Percentiles rank a stretch among this genome's conserved stretches.
Evolutionary conservation across 208 protist genomes (phyloP).

Genomic region (Tritrichomonas foetus): DNA sequence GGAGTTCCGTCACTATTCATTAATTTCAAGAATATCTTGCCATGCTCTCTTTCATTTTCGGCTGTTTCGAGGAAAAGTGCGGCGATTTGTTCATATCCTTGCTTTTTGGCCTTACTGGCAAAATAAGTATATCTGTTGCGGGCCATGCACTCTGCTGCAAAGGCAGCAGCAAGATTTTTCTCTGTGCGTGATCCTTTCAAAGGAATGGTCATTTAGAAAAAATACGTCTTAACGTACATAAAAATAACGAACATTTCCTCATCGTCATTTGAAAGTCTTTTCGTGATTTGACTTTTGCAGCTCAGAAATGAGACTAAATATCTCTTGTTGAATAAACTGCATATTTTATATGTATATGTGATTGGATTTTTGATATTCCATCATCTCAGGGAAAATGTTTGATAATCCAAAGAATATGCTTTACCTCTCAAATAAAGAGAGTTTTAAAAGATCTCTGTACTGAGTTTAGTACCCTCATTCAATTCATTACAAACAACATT

Average conservation of each 20-base stretch:
- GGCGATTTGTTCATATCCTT: conserved; percentile 17
- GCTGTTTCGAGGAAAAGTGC: conserved; percentile 4
- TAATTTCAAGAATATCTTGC: neutral
- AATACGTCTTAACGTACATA: neutral
- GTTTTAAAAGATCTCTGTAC: too few relatives aligned
- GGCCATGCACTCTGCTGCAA: neutral
- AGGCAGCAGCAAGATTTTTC: neutral
- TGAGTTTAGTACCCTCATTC: too few relatives aligned
- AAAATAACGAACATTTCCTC: neutral
- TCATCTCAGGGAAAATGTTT: neutral
- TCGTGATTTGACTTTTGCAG: neutral
- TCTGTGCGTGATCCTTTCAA: neutral
- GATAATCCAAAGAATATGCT: neutral
- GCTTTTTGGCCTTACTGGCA: neutral
- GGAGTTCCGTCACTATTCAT: neutral
- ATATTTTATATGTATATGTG: neutral
- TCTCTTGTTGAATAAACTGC: neutral
- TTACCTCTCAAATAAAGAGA: too few relatives aligned
- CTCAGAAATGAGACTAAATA: neutral
- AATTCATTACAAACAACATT: too few relatives aligned
- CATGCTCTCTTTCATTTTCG: neutral
- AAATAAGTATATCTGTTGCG: neutral
- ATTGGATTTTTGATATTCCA: neutral
- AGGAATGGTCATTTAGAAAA: neutral
- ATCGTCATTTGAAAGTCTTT: neutral